Conservation (phyloP, 352 stramenopile genomes). For the Phytopythium helicoides region DNA sequence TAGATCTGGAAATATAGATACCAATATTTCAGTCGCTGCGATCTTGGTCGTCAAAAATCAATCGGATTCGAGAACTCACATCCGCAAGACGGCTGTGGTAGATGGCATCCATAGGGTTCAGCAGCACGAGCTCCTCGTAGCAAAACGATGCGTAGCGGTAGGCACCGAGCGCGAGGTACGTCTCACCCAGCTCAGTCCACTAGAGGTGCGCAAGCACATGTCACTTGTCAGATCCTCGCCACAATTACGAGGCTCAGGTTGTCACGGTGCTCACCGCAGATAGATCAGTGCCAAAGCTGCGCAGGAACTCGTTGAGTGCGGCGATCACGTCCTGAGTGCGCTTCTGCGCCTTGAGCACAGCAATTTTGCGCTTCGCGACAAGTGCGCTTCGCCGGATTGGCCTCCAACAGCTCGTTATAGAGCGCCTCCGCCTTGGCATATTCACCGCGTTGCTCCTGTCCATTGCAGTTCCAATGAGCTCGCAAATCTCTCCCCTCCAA, state of each 20-base stretch:
- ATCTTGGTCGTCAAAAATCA: not conserved
- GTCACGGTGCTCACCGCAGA: conserved; percentile 28
- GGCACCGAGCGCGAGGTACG: conserved; percentile 46
- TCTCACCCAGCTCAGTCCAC: conserved; percentile 65
- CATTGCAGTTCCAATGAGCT: not conserved
- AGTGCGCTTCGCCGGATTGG: conserved; percentile 59
- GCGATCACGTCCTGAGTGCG: conserved; percentile 50
- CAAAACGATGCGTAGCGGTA: conserved; percentile 67
- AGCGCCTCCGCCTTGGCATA: conserved; percentile 52
- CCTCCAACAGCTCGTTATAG: conserved; percentile 55
- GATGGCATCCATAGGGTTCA: conserved; percentile 69
- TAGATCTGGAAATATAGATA: conserved; percentile 33
- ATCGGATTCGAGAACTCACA: conserved; percentile 17
- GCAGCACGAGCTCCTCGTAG: conserved; percentile 70
- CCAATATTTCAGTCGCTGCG: not conserved
- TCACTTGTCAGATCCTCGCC: conserved; percentile 2
- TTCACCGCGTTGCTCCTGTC: conserved; percentile 47
- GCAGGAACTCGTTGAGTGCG: conserved; percentile 58
- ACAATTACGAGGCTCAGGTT: not conserved
- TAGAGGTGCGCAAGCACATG: conserved; percentile 13
- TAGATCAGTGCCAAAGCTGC: conserved; percentile 57
- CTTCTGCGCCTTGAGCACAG: conserved; percentile 62
- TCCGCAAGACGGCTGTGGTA: conserved; percentile 61
- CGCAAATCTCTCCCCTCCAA: too few species aligned
- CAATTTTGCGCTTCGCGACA: conserved; percentile 64